phyloP scores from a whole-genome alignment of 1,139 yeast species.

The Nakaseomyces sp. region DNA sequence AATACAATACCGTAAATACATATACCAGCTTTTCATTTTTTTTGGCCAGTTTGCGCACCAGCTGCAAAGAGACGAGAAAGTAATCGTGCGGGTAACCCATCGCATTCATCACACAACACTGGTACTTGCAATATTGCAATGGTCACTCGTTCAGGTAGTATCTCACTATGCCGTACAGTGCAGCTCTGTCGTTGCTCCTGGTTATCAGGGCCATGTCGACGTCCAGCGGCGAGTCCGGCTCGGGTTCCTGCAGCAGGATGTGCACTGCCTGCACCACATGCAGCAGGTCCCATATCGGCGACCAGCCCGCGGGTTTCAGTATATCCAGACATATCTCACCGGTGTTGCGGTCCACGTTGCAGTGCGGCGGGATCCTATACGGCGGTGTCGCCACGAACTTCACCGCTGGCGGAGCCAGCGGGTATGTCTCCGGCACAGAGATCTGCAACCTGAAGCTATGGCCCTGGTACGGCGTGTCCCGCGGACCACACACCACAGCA shows the following conservation, averaged over 20 bases:
- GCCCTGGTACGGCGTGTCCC: conserved; percentile 43
- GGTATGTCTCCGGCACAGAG: conserved; percentile 48
- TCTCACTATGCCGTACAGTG: conserved; percentile 53
- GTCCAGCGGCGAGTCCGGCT: conserved; percentile 78
- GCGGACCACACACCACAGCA: conserved; percentile 52
- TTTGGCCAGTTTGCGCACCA: too few species aligned
- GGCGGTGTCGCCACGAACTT: conserved; percentile 43
- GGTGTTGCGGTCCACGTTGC: conserved; percentile 56
- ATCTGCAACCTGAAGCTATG: conserved; percentile 55
- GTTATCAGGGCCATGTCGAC: conserved; percentile 76
- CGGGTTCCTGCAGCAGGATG: conserved; percentile 64
- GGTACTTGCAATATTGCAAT: too few species aligned
- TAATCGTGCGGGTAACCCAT: too few species aligned
- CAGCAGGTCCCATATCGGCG: conserved; percentile 80
- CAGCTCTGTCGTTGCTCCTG: conserved; percentile 46
- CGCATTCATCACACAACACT: too few species aligned
- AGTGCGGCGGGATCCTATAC: conserved; percentile 41
- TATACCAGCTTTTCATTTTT: too few species aligned
- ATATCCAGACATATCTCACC: conserved; percentile 87
- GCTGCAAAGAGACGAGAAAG: too few species aligned
- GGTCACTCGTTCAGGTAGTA: conserved; percentile 40
- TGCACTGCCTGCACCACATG: conserved; percentile 65
- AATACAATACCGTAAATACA: too few species aligned
- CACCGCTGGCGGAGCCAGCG: conserved; percentile 60
- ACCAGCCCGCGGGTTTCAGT: conserved; percentile 54